Base-by-base conservation (phyloP, 805 yeast species). In the Yarrowia hollandica region DNA sequence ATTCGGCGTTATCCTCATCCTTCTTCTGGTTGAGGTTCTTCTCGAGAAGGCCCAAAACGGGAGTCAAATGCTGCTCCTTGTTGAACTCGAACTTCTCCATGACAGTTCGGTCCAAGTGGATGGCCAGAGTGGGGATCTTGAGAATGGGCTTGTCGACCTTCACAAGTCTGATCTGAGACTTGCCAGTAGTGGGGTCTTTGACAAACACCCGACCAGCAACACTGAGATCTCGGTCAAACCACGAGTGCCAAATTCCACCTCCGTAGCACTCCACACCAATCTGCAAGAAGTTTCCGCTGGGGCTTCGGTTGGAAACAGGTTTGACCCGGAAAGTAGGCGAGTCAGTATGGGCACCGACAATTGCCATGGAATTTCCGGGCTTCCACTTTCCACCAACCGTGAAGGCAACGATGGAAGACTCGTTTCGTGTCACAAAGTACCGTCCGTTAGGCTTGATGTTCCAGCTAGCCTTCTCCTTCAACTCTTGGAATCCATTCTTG, bases 331-430 rank as follows among this genome's bases (percentile, higher is more conserved):
- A 77, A 28, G 89, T 83, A 10, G 98, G 98, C 4, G 96, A 88
- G 71, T 92, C 99, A 0, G 97, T 91, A 72, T 92, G 99, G 1
- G 97, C 96, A 15, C 98, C 99, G 31, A 91, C 86, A 57, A 94
- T 84, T 5, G 97, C 82, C 62, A 90, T 77, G 9, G 96, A 92
- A 63, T 85, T 83, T 10, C 96, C 96, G 3, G 87, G 84, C 56
- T 70, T 67, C 83, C 87, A 88, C 48, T 82, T 68, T 1, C 79
- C 79, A 33, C 97, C 97, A 16, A 90, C 85, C 1, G 84, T 81
- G 72, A 92, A 91, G 1, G 96, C 97, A 64, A 92, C 84, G 22
- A 92, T 76, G 0, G 97, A 88, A 2, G 96, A 88, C 19, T 83
- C 88, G 70, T 94, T 94, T 71, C 99, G 80, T 7, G 97, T 90